phyloP scores from a whole-genome alignment of 78 protist species.

The Polysphondylium violaceum region DNA sequence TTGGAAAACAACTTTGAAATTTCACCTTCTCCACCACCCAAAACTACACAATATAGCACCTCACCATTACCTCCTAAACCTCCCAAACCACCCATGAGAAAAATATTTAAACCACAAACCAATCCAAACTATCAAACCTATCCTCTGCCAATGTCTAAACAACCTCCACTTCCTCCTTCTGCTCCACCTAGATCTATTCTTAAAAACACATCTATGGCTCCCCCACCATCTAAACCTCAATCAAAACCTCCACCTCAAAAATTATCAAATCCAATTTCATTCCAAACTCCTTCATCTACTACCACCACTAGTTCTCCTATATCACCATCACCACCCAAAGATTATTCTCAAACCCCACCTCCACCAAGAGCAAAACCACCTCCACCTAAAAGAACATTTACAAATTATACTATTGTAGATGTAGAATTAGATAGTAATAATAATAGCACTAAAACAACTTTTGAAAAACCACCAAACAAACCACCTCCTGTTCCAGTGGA shows the following conservation, averaged over 20 bases:
- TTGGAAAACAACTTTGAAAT: slow-evolving; percentile 3
- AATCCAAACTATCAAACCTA: slow-evolving; percentile 8
- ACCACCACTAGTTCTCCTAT: slow-evolving; percentile 6
- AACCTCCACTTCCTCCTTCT: background rate
- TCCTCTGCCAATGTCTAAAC: too few species aligned
- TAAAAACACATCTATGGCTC: background rate
- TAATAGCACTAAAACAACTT: slow-evolving; percentile 2
- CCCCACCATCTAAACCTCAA: background rate
- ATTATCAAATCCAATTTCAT: slow-evolving; percentile 1
- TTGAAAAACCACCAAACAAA: slow-evolving; percentile 3
- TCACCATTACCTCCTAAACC: background rate
- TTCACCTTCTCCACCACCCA: slow-evolving; percentile 23
- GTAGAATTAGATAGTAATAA: background rate
- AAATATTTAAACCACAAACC: background rate
- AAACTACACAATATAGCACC: background rate
- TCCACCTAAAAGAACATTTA: slow-evolving; percentile 18
- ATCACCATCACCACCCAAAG: slow-evolving; percentile 25
- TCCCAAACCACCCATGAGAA: slow-evolving; percentile 11
- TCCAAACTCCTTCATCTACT: slow-evolving; percentile 12
- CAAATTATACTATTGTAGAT: background rate
- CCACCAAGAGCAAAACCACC: background rate
- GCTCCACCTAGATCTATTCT: background rate
- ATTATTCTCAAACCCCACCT: background rate
- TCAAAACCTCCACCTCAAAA: background rate
- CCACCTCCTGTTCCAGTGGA: slow-evolving; percentile 27